These are phyloP conservation scores for Fusarium concolor DNA, from an alignment of 2,329 filamentous ascomycete genomes.

Conservation along the genomic window DNA sequence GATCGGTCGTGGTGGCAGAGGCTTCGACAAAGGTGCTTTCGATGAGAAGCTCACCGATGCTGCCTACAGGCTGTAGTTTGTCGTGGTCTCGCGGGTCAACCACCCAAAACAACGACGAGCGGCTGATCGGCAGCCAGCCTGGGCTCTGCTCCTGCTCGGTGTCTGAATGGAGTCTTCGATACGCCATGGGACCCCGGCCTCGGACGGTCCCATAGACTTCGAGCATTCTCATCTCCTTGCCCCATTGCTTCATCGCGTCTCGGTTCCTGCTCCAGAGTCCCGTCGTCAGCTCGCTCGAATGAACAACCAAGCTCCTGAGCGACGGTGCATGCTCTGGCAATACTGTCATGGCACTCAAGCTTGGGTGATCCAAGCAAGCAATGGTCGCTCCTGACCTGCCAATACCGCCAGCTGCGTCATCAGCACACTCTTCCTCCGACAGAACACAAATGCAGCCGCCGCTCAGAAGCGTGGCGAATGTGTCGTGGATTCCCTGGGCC, in stretches of 20 bases:
- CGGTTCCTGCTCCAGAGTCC: conserved; percentile 13
- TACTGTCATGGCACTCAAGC: conserved; percentile 10
- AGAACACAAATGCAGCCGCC: conserved; percentile 13
- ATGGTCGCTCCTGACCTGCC: conserved; percentile 7
- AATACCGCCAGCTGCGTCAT: conserved; percentile 9
- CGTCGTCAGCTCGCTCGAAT: conserved; percentile 9
- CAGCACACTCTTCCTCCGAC: conserved; percentile 7
- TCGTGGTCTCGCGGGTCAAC: conserved; percentile 11
- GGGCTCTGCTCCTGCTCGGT: conserved; percentile 12
- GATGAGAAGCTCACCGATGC: conserved; percentile 12
- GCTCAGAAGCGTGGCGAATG: conserved; percentile 8
- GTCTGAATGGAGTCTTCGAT: conserved; percentile 12
- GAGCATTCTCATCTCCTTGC: conserved; percentile 15
- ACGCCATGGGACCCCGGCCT: conserved; percentile 9
- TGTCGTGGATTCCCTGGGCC: conserved; percentile 11
- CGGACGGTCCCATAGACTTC: conserved; percentile 13
- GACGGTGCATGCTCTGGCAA: conserved; percentile 12
- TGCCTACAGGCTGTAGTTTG: conserved; percentile 14
- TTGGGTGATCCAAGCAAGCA: conserved; percentile 12
- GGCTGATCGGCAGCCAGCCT: conserved; percentile 9
- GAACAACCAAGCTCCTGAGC: conserved; percentile 12
- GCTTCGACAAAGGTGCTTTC: conserved; percentile 12
- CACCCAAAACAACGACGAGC: conserved; percentile 16
- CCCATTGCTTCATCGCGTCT: conserved; percentile 12
- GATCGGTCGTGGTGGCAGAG: conserved; percentile 4